A percentile compares a stretch with the other conserved stretches of the same genome.
These are phyloP conservation scores for Brachypodium distachyon DNA, from an alignment of 202 grass and related monocot species.

Conservation along the genomic window DNA sequence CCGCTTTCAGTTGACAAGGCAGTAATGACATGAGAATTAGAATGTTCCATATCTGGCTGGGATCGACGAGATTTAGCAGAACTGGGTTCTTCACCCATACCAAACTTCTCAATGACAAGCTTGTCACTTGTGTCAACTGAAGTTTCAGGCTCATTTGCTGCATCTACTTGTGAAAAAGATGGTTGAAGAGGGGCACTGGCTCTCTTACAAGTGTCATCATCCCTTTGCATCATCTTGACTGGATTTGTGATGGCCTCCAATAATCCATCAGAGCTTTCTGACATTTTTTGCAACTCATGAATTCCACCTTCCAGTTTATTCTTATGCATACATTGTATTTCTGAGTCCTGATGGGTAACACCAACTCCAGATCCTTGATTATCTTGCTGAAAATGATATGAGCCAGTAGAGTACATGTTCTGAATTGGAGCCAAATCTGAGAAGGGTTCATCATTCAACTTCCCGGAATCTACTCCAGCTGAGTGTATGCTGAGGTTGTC, in stretches of 20 bases:
- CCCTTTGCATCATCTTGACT: conserved; percentile 50
- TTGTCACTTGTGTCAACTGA: conserved; percentile 22
- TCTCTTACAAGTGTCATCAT: conserved; percentile 12
- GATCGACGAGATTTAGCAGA: conserved; percentile 12
- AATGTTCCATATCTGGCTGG: conserved; percentile 13
- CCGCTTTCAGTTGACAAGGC: conserved; percentile 1
- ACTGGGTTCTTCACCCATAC: conserved; percentile 5
- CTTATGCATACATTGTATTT: not conserved
- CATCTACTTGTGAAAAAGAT: conserved; percentile 35
- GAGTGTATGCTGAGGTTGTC: conserved; percentile 24
- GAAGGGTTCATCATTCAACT: conserved; percentile 29
- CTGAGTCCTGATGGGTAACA: conserved; percentile 8
- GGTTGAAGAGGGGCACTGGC: conserved; percentile 10
- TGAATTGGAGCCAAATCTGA: conserved; percentile 32
- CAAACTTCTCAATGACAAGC: not conserved
- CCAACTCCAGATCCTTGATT: conserved; percentile 16
- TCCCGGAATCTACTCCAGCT: conserved; percentile 13
- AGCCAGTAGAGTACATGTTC: conserved; percentile 24
- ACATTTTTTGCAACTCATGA: conserved; percentile 19
- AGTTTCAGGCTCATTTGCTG: not conserved
- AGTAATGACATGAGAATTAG: conserved; percentile 14
- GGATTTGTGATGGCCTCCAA: conserved; percentile 87
- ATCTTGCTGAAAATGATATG: conserved; percentile 37
- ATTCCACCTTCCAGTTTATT: conserved; percentile 24
- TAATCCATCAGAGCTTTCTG: conserved; percentile 65